Conservation (phyloP, 441 rosid genomes). For the Euphorbia celastroides region DNA sequence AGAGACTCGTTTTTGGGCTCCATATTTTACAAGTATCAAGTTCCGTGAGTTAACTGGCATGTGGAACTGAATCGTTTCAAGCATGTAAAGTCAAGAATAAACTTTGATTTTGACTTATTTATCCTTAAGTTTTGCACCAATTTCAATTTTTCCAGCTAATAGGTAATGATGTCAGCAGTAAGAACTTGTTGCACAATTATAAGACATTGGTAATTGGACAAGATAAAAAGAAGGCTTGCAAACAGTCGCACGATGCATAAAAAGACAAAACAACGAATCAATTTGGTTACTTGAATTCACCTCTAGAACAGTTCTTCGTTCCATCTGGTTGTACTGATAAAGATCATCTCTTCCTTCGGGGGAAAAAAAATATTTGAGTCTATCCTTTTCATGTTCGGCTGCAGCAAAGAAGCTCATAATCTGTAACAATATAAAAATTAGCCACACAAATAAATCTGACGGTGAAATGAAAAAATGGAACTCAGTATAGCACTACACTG, state of each 20-base stretch:
- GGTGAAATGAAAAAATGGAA: neutral
- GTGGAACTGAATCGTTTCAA: neutral
- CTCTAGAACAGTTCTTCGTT: slow-evolving; percentile 85
- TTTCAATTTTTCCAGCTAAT: neutral
- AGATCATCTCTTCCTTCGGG: slow-evolving; percentile 94
- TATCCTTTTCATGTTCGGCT: slow-evolving; percentile 79
- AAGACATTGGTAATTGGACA: neutral
- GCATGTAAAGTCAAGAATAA: neutral
- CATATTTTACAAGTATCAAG: neutral
- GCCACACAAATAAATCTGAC: slow-evolving; percentile 5
- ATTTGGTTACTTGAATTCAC: slow-evolving; percentile 31
- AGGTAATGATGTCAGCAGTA: neutral
- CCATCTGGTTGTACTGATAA: slow-evolving; percentile 91
- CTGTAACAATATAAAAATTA: slow-evolving; percentile 27
- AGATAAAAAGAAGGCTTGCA: neutral
- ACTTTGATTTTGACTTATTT: neutral
- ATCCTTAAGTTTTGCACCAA: neutral
- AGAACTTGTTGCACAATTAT: neutral
- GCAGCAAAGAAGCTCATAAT: slow-evolving; percentile 85
- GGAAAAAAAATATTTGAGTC: slow-evolving; percentile 83
- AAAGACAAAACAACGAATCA: neutral
- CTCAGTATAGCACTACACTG: slow-evolving; percentile 5
- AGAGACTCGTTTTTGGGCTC: neutral
- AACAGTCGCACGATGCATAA: slow-evolving; percentile 8
- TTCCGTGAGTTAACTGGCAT: neutral